Evolutionary conservation across 352 stramenopile species (phyloP).

Genomic region (Elongisporangium prolatum): DNA sequence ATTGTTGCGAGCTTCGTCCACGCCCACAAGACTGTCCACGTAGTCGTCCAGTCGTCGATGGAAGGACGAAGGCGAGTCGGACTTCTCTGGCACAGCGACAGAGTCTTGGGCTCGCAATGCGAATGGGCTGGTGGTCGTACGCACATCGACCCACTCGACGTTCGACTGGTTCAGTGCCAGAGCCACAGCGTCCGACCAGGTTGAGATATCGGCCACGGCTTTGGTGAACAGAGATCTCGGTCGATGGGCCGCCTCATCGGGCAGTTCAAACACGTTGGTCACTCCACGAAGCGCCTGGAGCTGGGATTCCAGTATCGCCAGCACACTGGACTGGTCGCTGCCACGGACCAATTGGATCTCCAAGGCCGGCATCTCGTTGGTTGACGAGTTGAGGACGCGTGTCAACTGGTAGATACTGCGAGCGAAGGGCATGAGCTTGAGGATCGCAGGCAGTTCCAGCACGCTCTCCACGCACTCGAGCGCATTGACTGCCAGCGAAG

Average conservation of each 20-base stretch:
- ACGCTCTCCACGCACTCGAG: slow-evolving; percentile 48
- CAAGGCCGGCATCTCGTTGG: slow-evolving; percentile 34
- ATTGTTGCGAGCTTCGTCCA: slow-evolving; percentile 45
- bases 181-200: slow-evolving; percentile 52
- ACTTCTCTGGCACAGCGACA: not conserved
- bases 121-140: slow-evolving; percentile 2
- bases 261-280: slow-evolving; percentile 52
- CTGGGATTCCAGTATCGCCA: slow-evolving; percentile 29
- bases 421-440: slow-evolving; percentile 75
- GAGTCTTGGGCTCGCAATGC: not conserved
- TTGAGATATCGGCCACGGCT: slow-evolving; percentile 39
- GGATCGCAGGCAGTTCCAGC: slow-evolving; percentile 37
- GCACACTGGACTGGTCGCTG: slow-evolving; percentile 18
- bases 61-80: slow-evolving; percentile 1
- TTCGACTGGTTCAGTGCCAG: slow-evolving; percentile 36
- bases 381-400: slow-evolving; percentile 4
- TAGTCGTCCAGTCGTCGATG: slow-evolving; percentile 58
- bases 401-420: slow-evolving; percentile 36
- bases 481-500: slow-evolving; percentile 24
- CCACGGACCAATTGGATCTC: slow-evolving; percentile 56
- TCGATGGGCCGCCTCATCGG: slow-evolving; percentile 7
- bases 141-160: slow-evolving; percentile 67
- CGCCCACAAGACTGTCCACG: slow-evolving; percentile 52
- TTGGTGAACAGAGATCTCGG: slow-evolving; percentile 49
- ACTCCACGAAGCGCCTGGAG: slow-evolving; percentile 44